Percentiles rank a stretch among this genome's conserved stretches.
Conservation (phyloP, 306 rosid species). For the Cucurbita ficifolia region DNA sequence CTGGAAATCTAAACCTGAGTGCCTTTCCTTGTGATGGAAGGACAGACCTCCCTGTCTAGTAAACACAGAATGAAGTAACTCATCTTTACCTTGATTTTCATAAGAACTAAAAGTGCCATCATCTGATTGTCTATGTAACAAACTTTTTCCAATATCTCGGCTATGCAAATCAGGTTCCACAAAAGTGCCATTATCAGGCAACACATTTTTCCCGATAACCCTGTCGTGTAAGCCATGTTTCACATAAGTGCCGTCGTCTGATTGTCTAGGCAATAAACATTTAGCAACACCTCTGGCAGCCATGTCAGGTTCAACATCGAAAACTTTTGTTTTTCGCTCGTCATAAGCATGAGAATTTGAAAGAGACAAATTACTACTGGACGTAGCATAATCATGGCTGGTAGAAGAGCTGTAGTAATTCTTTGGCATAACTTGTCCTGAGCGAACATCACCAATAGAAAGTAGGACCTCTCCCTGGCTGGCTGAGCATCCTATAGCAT, state of each 20-base stretch:
- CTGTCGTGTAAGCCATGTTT: conserved; percentile 9
- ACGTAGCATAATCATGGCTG: conserved; percentile 27
- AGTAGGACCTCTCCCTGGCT: conserved; percentile 30
- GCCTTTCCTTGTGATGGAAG: conserved; percentile 53
- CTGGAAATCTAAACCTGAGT: conserved; percentile 35
- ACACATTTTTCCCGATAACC: conserved; percentile 32
- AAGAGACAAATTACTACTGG: conserved; percentile 31
- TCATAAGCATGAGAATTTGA: conserved; percentile 31
- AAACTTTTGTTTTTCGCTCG: conserved; percentile 23
- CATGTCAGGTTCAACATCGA: conserved; percentile 48
- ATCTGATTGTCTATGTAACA: conserved; percentile 33
- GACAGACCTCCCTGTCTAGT: conserved; percentile 47
- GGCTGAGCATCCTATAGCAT: conserved; percentile 22
- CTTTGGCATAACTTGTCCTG: conserved; percentile 41
- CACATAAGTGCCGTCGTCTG: background rate
- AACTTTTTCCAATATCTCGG: conserved; percentile 31
- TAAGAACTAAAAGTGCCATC: conserved; percentile 38
- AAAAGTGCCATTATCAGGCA: conserved; percentile 30
- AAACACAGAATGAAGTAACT: conserved; percentile 53
- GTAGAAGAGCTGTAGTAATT: conserved; percentile 53
- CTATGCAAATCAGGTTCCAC: conserved; percentile 4
- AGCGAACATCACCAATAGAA: conserved; percentile 47
- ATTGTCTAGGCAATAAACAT: background rate
- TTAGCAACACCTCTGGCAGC: background rate
- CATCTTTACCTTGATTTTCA: conserved; percentile 53